Percentiles rank a stretch among this genome's conserved stretches.
Conservation (phyloP, 192 early-diverging fungal genomes). For the Chytriomyces confervae region DNA sequence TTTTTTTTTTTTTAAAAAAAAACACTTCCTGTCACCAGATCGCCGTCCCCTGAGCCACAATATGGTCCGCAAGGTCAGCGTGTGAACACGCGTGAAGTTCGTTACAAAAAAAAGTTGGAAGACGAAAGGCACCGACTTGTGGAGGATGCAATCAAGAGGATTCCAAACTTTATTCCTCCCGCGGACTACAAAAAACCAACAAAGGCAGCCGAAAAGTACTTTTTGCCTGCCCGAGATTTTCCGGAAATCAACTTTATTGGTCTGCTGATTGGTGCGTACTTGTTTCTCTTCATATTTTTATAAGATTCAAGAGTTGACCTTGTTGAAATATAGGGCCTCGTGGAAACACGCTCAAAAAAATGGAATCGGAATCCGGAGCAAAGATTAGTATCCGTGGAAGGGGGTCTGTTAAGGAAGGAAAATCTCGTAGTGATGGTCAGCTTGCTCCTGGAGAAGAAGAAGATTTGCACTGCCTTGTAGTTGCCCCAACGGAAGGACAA, state of each 20-base stretch:
- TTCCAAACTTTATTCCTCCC: conserved; percentile 87
- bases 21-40: conserved; percentile 56
- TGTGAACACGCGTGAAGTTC: conserved; percentile 91
- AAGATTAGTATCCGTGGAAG: conserved; percentile 97
- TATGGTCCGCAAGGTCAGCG: conserved; percentile 95
- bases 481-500: conserved; percentile 88
- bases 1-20: conserved; percentile 15
- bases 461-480: conserved; percentile 88
- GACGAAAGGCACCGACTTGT: conserved; percentile 91
- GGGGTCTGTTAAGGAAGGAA: conserved; percentile 97
- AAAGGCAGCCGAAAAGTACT: conserved; percentile 89
- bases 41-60: conserved; percentile 92
- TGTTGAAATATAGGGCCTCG: conserved; percentile 69
- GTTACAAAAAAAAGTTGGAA: conserved; percentile 89
- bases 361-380: conserved; percentile 90
- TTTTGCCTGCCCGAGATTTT: conserved; percentile 93
- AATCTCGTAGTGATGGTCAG: conserved; percentile 56
- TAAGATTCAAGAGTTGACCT: not conserved
- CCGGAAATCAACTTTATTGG: conserved; percentile 99
- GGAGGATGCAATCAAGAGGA: conserved; percentile 73
- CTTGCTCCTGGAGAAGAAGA: conserved; percentile 65
- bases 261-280: conserved; percentile 74
- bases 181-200: conserved; percentile 85
- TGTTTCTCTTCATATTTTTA: conserved; percentile 1
- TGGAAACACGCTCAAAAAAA: conserved; percentile 95